phyloP scores from a whole-genome alignment of 257 asterid species.

The Solanum ossicruentum region DNA sequence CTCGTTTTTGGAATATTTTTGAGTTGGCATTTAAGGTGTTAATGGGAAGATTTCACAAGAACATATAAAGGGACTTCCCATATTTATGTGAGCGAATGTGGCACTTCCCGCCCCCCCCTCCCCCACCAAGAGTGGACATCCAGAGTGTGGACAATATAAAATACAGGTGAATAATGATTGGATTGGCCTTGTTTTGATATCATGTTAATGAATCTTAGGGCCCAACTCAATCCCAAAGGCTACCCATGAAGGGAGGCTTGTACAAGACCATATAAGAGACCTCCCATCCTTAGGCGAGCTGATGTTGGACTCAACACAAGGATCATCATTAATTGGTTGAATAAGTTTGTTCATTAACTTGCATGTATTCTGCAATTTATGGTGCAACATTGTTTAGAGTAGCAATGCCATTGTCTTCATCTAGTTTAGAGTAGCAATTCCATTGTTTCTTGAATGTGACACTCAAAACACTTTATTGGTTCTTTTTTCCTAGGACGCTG shows the following conservation, averaged over 20 bases:
- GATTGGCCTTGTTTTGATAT: neutral
- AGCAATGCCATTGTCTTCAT: slow-evolving; percentile 23
- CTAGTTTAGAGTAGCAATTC: neutral
- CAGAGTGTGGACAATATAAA: neutral
- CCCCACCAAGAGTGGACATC: neutral
- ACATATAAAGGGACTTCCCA: neutral
- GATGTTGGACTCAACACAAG: neutral
- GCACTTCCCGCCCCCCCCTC: neutral
- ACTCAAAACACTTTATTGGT: neutral
- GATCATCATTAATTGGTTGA: neutral
- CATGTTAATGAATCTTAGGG: neutral
- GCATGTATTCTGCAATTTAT: neutral
- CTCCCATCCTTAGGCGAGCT: neutral
- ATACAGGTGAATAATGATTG: neutral
- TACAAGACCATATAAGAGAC: neutral
- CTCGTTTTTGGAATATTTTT: neutral
- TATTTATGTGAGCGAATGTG: neutral
- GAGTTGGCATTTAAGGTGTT: neutral
- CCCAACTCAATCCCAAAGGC: neutral
- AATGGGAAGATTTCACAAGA: neutral
- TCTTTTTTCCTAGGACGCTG: slow-evolving; percentile 35
- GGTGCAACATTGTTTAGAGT: slow-evolving; percentile 24
- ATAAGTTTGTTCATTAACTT: neutral
- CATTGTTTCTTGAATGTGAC: neutral
- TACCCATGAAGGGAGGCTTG: neutral